phyloP scores from a whole-genome alignment of 2,329 filamentous ascomycete species.

The Amauroascus verrucosus region DNA sequence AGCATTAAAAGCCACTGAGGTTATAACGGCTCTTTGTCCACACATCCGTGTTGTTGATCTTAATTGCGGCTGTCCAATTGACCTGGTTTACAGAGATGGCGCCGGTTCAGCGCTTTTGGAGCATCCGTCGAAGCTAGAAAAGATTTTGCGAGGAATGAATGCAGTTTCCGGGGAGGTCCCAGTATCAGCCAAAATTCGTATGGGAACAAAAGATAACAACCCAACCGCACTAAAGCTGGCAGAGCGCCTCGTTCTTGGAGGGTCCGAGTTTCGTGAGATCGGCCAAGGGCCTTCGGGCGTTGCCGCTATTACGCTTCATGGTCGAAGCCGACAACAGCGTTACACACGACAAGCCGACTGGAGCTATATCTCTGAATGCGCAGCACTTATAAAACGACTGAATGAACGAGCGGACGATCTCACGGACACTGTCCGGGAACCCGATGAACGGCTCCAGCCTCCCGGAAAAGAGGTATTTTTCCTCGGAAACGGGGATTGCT shows the following conservation, averaged over 20 bases:
- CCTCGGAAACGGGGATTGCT: slow-evolving; percentile 92
- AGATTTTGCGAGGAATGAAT: slow-evolving; percentile 94
- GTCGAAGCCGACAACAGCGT: slow-evolving; percentile 83
- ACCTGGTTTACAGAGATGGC: slow-evolving; percentile 78
- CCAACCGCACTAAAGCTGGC: slow-evolving; percentile 74
- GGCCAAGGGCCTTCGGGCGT: slow-evolving; percentile 68
- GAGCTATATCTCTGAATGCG: slow-evolving; percentile 85
- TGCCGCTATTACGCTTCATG: slow-evolving; percentile 91
- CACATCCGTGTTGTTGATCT: slow-evolving; percentile 83
- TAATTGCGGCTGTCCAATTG: slow-evolving; percentile 96
- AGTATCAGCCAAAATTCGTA: slow-evolving; percentile 89
- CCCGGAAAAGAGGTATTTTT: slow-evolving; percentile 72
- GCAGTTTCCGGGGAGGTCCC: slow-evolving; percentile 80
- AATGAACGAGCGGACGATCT: slow-evolving; percentile 57
- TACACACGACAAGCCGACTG: slow-evolving; percentile 92
- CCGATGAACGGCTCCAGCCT: slow-evolving; percentile 63
- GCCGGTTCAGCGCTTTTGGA: slow-evolving; percentile 91
- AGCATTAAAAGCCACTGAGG: slow-evolving; percentile 77
- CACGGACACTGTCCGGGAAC: slow-evolving; percentile 66
- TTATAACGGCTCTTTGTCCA: slow-evolving; percentile 64
- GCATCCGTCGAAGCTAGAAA: slow-evolving; percentile 73
- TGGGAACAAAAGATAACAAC: slow-evolving; percentile 68
- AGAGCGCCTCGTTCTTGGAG: slow-evolving; percentile 72
- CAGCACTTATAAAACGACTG: slow-evolving; percentile 70
- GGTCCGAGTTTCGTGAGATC: slow-evolving; percentile 55